Conservation (phyloP, 495 filamentous ascomycete genomes). For the Penicillium nucicola region DNA sequence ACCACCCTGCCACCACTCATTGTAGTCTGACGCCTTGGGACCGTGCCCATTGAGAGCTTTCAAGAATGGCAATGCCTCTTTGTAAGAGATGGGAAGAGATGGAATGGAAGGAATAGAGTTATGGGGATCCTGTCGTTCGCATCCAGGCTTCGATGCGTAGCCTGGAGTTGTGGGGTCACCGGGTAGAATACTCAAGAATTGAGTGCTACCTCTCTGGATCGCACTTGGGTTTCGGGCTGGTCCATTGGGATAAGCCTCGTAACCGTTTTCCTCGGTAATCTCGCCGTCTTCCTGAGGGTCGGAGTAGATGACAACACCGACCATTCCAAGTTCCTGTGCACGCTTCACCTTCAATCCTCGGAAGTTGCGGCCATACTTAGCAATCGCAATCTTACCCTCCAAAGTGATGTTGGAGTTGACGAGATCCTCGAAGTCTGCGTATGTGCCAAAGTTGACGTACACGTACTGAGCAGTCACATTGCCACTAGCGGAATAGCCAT, state of each 20-base stretch:
- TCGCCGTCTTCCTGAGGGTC: slow-evolving; percentile 90
- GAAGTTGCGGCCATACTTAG: slow-evolving; percentile 84
- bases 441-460: slow-evolving; percentile 87
- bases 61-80: slow-evolving; percentile 79
- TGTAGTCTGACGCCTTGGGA: slow-evolving; percentile 72
- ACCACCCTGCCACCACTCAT: slow-evolving; percentile 65
- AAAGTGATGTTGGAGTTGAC: slow-evolving; percentile 70
- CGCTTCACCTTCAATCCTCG: slow-evolving; percentile 90
- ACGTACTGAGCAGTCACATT: slow-evolving; percentile 85
- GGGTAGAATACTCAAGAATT: slow-evolving; percentile 73
- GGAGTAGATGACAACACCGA: slow-evolving; percentile 79
- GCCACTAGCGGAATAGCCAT: slow-evolving; percentile 89
- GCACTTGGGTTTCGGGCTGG: slow-evolving; percentile 84
- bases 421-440: slow-evolving; percentile 80
- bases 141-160: slow-evolving; percentile 89
- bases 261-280: slow-evolving; percentile 76
- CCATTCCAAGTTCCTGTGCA: slow-evolving; percentile 87
- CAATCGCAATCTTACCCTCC: slow-evolving; percentile 80
- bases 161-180: slow-evolving; percentile 85
- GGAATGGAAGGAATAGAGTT: slow-evolving; percentile 77
- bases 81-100: slow-evolving; percentile 87
- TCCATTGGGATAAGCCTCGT: slow-evolving; percentile 77
- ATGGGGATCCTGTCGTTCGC: slow-evolving; percentile 68
- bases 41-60: slow-evolving; percentile 88
- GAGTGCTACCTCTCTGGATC: slow-evolving; percentile 87